Evolutionary conservation across 2,329 filamentous ascomycete species (phyloP), one percentile per base, ranked within the genome.

Genomic region (Drechslera avenae): DNA sequence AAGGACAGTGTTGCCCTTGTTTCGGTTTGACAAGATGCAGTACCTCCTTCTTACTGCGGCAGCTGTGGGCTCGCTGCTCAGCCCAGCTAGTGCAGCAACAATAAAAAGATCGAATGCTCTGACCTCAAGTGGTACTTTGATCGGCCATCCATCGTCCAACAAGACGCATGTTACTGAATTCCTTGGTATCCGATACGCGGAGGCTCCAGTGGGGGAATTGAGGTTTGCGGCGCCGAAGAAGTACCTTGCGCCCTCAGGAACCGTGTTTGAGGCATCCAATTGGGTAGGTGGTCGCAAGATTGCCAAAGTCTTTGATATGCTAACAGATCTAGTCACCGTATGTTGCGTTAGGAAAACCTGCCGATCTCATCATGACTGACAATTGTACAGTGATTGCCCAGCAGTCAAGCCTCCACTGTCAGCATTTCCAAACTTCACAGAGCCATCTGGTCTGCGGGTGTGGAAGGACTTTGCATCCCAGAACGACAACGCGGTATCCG

Each of bases 111-210:
- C 16, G 19, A n/a, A 26, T 13, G 64, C 68, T 13, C 53, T 57
- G 19, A 72, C 71, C 18, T 65, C 61, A 16, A 72, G 66, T 50
- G 72, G 72, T 10, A 56, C 49, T 1, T 60, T 74, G 28, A 53
- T 67, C 33, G 72, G 72, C 9, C 71, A 74, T 37, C 39, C 45
- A 36, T 65, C 69, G 4, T 53, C 56, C 3, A 65, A 64, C 41
- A 56, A 48, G 23, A 58, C 46, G 2, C 45, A 36, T 26, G 66
- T 71, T 7, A 54, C 58, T 9, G 68, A 75, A 26, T 75, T 72
- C 32, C 48, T 75, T 14, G 72, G 71, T 14, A 70, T 74, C 30
- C 67, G 64, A 8, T 75, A 71, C 44, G 73, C 69, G 1, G 57
- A 67, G 50, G 61, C 71, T 13, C 71, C 72, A 8, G 48, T 68